phyloP scores from a whole-genome alignment of 805 yeast genomes.

The Candida maesae region DNA sequence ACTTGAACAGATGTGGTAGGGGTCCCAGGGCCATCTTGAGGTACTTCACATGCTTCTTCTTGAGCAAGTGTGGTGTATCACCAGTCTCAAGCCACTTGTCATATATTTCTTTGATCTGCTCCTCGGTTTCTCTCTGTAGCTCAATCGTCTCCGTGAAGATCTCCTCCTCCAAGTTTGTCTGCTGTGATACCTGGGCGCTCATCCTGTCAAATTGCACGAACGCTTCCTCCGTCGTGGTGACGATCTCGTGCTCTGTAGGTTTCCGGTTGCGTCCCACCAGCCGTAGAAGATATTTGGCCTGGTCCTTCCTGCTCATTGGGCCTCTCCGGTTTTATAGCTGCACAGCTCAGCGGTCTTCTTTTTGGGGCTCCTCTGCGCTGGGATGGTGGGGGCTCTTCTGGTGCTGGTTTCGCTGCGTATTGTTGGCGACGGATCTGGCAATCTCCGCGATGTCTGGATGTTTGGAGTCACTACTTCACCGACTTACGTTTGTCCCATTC shows the following conservation, averaged over 20 bases:
- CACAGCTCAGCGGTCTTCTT: background rate
- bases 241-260: constrained; percentile 5
- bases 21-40: constrained; percentile 19
- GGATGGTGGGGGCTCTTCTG: no score
- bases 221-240: constrained; percentile 3
- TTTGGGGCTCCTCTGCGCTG: background rate
- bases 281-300: constrained; percentile 3
- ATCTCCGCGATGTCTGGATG: constrained; percentile 2
- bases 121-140: constrained; percentile 33
- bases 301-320: constrained; percentile 2
- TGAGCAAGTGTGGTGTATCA: constrained; percentile 15
- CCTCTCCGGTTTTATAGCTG: background rate
- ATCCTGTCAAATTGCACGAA: constrained; percentile 15
- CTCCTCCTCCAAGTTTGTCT: constrained; percentile 23
- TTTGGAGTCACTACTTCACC: background rate
- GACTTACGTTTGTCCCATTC: background rate
- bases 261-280: constrained; percentile 4
- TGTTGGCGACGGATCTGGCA: constrained; percentile 6
- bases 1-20: constrained; percentile 26
- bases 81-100: constrained; percentile 22
- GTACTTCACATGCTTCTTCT: constrained; percentile 18
- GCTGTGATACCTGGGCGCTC: constrained; percentile 13
- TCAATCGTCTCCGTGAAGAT: constrained; percentile 35
- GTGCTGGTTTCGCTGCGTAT: background rate
- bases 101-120: constrained; percentile 30